Percentiles rank a stretch among this genome's conserved stretches.
Evolutionary conservation across 306 rosid species (phyloP).

Genomic region (Prosopis cineraria): DNA sequence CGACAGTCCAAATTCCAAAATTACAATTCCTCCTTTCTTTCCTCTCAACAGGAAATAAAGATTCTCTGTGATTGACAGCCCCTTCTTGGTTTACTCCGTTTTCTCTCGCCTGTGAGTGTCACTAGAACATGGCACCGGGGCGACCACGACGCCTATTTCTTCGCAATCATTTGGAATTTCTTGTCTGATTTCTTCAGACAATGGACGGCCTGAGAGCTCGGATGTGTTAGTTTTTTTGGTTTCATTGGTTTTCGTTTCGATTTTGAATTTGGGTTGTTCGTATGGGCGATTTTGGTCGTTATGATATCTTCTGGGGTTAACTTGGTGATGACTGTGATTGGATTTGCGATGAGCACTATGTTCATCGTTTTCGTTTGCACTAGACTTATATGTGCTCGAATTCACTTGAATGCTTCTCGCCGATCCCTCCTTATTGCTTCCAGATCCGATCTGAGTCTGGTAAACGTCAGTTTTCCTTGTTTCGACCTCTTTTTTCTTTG

Average conservation of each 20-base stretch:
- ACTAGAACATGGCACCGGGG: constrained; percentile 5
- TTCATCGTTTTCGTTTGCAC: constrained; percentile 91
- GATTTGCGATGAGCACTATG: constrained; percentile 86
- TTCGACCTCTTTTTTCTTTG: neutral
- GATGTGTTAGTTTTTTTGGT: neutral
- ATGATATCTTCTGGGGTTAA: constrained; percentile 87
- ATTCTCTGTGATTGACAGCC: neutral
- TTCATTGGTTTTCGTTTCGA: neutral
- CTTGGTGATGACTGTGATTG: constrained; percentile 94
- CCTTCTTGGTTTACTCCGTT: neutral
- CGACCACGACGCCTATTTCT: constrained; percentile 2
- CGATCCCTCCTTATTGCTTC: constrained; percentile 77
- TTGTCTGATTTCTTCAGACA: neutral
- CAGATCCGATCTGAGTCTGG: constrained; percentile 80
- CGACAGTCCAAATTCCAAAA: no score
- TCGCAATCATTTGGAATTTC: neutral
- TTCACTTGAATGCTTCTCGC: constrained; percentile 76
- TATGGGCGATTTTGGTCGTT: constrained; percentile 38
- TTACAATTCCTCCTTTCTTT: neutral
- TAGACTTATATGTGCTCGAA: constrained; percentile 81
- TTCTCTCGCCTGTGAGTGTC: neutral
- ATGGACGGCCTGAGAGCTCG: neutral
- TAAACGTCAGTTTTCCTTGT: constrained; percentile 24
- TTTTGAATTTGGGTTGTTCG: constrained; percentile 28
- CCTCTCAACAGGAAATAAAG: neutral